Evolutionary conservation across 2,329 filamentous ascomycete genomes (phyloP).

Genomic region (Corynespora cassiicola): DNA sequence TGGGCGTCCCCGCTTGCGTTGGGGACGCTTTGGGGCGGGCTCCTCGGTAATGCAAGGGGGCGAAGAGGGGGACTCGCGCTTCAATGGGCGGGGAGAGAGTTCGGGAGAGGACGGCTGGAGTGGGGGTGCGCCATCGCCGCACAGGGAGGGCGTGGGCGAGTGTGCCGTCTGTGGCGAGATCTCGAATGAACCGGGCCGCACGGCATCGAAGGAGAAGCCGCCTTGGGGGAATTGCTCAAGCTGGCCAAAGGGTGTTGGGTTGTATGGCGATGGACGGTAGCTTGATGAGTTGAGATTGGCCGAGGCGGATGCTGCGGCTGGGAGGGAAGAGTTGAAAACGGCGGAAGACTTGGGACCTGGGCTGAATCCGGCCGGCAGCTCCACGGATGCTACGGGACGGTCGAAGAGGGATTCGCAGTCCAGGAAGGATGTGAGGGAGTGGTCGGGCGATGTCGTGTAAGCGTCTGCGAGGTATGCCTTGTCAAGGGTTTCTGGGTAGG

Average conservation of each 20-base stretch:
- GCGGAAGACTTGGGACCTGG: conserved; percentile 20
- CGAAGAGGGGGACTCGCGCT: conserved; percentile 35
- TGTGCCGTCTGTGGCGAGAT: conserved; percentile 22
- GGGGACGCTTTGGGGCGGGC: conserved; percentile 30
- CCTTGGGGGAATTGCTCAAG: conserved; percentile 22
- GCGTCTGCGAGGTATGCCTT: conserved; percentile 30
- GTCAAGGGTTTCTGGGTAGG: conserved; percentile 31
- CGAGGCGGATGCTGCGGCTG: conserved; percentile 19
- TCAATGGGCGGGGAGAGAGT: conserved; percentile 34
- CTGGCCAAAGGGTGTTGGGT: conserved; percentile 27
- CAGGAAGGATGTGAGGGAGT: conserved; percentile 35
- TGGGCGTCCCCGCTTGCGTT: conserved; percentile 39
- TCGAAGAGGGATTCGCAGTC: conserved; percentile 33
- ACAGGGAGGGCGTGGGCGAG: conserved; percentile 42
- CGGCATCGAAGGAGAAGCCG: conserved; percentile 25
- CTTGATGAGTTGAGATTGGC: conserved; percentile 14
- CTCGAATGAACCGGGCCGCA: conserved; percentile 18
- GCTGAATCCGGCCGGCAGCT: conserved; percentile 23
- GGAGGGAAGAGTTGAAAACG: conserved; percentile 21
- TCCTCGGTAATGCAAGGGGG: conserved; percentile 24
- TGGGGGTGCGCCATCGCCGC: conserved; percentile 30
- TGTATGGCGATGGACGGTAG: no score
- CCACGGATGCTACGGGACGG: conserved; percentile 29
- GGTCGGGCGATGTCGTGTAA: conserved; percentile 28
- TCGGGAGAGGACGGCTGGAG: conserved; percentile 22